Evolutionary conservation across 2,329 filamentous ascomycete species (phyloP), one percentile per base, ranked within the genome.

Genomic region (Alternaria angustiovoidea): DNA sequence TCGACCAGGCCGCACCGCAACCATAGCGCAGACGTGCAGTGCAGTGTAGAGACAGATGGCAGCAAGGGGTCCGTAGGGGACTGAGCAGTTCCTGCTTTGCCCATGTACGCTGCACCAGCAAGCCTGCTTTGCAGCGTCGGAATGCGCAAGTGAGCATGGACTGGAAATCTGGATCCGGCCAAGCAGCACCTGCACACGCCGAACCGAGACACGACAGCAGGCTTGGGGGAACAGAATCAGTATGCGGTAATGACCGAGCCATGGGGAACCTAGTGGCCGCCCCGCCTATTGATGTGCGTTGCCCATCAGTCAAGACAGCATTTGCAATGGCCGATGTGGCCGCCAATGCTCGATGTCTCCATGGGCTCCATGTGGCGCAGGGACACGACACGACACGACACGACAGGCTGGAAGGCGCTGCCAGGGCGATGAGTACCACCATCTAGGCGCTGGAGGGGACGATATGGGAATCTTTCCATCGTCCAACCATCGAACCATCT

Each of bases 121-220:
- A 63, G 63, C 61, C 60, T 63, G 63, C 46, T 59, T 56, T 48
- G 43, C 24, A 36, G 20, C 30, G 14, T 38, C 30, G 46, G 46
- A 36, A 38, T 49, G 46, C 32, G 46, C 46, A 36, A n/a, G 58
- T 48, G n/a, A 57, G 51, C 54, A 59, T 47, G 53, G 48, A 43
- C 34, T 38, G 34, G 34, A 38, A 52, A 52, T 26, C 54, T 58
- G 48, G 32, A 67, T 64, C n/a, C 62, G 64, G 64, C 62, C 59
- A 63, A 36, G 56, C 44, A 59, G 52, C 28, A 30, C 28, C 46
- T 30, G 28, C 8, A 30, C 28, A 11, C 28, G 28, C 49, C 34
- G 38, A 32, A 39, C 54, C 63, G 53, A 68, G 66, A 66, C 62
- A 65, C 60, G 55, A 48, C 47, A 57, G 52, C 43, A 63, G 41